phyloP scores from a whole-genome alignment of 768 basidiomycete species.

The Kwoniella botswanensis region DNA sequence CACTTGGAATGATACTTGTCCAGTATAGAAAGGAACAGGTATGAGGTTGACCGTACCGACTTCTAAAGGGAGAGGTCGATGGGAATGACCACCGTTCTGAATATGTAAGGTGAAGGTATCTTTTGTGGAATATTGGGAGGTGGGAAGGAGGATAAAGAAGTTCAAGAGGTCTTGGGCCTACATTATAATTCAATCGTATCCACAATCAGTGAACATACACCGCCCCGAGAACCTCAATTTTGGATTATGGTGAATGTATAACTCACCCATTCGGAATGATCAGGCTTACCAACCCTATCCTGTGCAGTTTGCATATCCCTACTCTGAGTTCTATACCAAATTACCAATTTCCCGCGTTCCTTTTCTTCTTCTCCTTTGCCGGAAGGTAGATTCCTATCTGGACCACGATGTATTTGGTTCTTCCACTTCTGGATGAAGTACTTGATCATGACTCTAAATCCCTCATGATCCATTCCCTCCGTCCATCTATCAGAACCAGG shows the following conservation, averaged over 20 bases:
- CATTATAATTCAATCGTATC: neutral
- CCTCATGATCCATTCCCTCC: constrained; percentile 49
- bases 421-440: constrained; percentile 47
- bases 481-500: constrained; percentile 58
- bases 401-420: constrained; percentile 1
- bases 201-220: neutral
- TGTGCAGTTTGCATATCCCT: constrained; percentile 23
- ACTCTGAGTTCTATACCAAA: constrained; percentile 53
- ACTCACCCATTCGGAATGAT: constrained; percentile 53
- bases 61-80: constrained; percentile 20
- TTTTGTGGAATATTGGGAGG: neutral
- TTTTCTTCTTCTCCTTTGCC: neutral
- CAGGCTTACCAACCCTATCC: constrained; percentile 48
- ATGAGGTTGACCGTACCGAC: constrained; percentile 36
- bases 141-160: constrained; percentile 42
- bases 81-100: constrained; percentile 15
- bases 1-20: constrained; percentile 44
- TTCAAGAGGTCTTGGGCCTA: constrained; percentile 57
- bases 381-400: neutral
- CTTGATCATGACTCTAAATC: constrained; percentile 47
- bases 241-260: neutral
- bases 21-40: constrained; percentile 39
- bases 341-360: constrained; percentile 21
- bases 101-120: constrained; percentile 12
- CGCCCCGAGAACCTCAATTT: neutral